phyloP scores from a whole-genome alignment of 1,284 basidiomycete species.

The Sanghuangporus weigelae region DNA sequence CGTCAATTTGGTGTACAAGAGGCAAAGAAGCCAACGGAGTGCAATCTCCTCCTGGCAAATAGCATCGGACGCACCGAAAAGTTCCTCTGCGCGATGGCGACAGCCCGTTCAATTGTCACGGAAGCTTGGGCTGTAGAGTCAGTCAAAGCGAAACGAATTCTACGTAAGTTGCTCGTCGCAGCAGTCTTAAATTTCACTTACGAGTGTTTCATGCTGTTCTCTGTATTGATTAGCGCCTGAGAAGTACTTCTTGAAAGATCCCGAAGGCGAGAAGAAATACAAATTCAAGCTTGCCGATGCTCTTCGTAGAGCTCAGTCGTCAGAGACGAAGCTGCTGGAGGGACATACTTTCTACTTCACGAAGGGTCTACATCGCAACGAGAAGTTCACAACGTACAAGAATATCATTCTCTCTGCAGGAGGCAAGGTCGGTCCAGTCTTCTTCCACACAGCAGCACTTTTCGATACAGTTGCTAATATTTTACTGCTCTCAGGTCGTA shows the following conservation, averaged over 20 bases:
- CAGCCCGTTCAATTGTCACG: constrained; percentile 54
- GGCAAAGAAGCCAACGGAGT: constrained; percentile 55
- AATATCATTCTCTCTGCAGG: constrained; percentile 62
- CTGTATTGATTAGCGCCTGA: constrained; percentile 46
- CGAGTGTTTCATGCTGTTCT: background rate
- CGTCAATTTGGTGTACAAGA: constrained; percentile 58
- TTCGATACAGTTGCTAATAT: background rate
- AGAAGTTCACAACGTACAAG: constrained; percentile 46
- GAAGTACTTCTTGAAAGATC: constrained; percentile 54
- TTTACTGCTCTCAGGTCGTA: constrained; percentile 31
- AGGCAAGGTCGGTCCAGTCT: constrained; percentile 47
- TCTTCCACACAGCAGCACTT: background rate
- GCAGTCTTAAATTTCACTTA: background rate
- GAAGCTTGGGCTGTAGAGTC: constrained; percentile 64
- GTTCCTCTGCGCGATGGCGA: constrained; percentile 68
- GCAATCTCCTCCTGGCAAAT: constrained; percentile 70
- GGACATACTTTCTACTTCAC: constrained; percentile 72
- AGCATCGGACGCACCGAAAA: constrained; percentile 76
- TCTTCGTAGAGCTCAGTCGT: constrained; percentile 47
- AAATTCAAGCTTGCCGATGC: constrained; percentile 56
- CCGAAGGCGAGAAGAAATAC: constrained; percentile 57
- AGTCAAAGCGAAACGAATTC: constrained; percentile 46
- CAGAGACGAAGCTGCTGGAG: constrained; percentile 49
- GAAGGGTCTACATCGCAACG: constrained; percentile 47
- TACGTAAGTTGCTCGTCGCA: constrained; percentile 43